A percentile compares a stretch with the other conserved stretches of the same genome.
Conservation (phyloP, 345 rosid genomes). For the Sapria himalayana region DNA sequence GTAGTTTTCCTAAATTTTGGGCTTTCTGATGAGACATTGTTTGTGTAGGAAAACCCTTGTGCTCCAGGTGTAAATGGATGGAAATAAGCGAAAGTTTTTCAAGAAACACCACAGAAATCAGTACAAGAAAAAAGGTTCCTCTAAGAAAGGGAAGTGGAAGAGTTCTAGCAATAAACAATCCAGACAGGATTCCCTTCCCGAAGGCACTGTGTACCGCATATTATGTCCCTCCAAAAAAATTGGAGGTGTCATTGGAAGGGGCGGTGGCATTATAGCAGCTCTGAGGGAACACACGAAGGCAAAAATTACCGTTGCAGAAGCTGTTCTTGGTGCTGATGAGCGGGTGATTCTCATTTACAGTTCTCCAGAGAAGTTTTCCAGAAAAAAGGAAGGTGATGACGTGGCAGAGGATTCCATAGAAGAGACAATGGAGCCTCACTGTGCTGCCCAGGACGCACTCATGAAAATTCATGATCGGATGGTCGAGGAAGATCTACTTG, state of each 20-base stretch:
- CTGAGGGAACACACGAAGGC: conserved; percentile 33
- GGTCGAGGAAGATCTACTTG: conserved; percentile 24
- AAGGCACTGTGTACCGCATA: conserved; percentile 32
- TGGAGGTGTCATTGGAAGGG: conserved; percentile 43
- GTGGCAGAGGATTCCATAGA: conserved; percentile 10
- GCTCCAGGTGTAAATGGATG: too few species aligned
- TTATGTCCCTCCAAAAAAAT: conserved; percentile 42
- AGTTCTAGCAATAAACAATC: conserved; percentile 15
- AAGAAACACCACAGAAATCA: conserved; percentile 16
- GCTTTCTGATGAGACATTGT: too few species aligned
- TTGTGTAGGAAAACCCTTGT: too few species aligned
- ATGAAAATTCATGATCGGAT: conserved; percentile 33
- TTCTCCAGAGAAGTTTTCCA: conserved; percentile 14
- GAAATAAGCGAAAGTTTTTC: conserved; percentile 22
- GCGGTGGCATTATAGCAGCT: conserved; percentile 26
- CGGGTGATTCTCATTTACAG: conserved; percentile 34
- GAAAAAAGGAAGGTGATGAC: conserved; percentile 9
- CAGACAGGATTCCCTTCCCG: conserved; percentile 13
- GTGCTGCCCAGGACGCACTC: conserved; percentile 49
- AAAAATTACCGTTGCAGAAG: conserved; percentile 29
- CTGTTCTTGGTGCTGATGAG: conserved; percentile 42
- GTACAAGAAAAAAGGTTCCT: conserved; percentile 13
- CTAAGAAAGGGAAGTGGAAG: conserved; percentile 17
- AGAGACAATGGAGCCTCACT: conserved; percentile 18
- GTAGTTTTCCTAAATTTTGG: too few species aligned